phyloP scores from a whole-genome alignment of 257 asterid species.

The Solanum appendiculatum region DNA sequence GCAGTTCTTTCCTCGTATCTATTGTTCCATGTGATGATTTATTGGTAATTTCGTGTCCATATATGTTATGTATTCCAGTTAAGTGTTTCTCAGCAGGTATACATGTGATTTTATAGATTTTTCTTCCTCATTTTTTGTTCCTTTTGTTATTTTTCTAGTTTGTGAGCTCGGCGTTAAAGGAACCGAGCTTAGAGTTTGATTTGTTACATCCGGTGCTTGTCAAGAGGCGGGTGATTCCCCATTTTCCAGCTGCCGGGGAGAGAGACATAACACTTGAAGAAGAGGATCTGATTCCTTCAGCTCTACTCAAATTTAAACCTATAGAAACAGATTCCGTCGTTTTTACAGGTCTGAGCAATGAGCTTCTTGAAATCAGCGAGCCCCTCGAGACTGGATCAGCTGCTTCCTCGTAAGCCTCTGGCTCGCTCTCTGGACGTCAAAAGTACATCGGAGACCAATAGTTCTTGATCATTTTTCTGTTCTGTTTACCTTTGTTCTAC shows the following conservation, averaged over 20 bases:
- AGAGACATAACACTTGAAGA: constrained; percentile 52
- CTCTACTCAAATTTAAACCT: constrained; percentile 72
- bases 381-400: constrained; percentile 39
- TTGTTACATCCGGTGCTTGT: constrained; percentile 60
- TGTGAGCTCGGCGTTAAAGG: constrained; percentile 76
- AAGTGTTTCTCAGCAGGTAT: not conserved
- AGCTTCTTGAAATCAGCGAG: constrained; percentile 65
- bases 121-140: not conserved
- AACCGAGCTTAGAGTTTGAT: constrained; percentile 74
- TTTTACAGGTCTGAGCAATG: constrained; percentile 72
- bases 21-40: not conserved
- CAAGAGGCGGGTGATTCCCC: constrained; percentile 64
- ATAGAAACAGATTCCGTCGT: constrained; percentile 60
- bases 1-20: not conserved
- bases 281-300: constrained; percentile 92
- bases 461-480: not conserved
- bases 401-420: not conserved
- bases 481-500: not conserved
- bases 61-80: not conserved
- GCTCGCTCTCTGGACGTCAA: not conserved
- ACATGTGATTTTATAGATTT: not conserved
- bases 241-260: constrained; percentile 47
- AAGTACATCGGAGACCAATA: not conserved
- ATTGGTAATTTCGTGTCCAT: not conserved
- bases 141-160: constrained; percentile 23